A percentile compares a stretch with the other conserved stretches of the same genome.
Conservation (phyloP, 345 rosid genomes). For the Lumnitzera racemosa region DNA sequence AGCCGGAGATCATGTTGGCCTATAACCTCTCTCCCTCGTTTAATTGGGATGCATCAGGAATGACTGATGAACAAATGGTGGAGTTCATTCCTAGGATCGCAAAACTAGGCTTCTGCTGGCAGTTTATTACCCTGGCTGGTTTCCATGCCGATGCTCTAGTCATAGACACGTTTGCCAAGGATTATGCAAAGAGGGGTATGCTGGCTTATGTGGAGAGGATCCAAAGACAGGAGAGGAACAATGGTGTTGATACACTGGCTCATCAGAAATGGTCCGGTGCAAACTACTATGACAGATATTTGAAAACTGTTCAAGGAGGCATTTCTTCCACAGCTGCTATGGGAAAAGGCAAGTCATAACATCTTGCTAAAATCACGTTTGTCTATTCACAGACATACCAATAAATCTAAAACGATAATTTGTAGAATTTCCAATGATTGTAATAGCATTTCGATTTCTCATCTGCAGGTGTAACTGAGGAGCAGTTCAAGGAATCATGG, state of each 20-base stretch:
- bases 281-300: constrained; percentile 79
- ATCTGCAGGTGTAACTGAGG: constrained; percentile 80
- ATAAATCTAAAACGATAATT: not conserved
- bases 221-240: constrained; percentile 91
- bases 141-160: constrained; percentile 94
- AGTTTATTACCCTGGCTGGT: constrained; percentile 89
- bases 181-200: constrained; percentile 83
- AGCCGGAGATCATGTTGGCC: constrained; percentile 80
- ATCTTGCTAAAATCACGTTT: not conserved
- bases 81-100: constrained; percentile 88
- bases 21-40: constrained; percentile 93
- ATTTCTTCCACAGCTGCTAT: constrained; percentile 95
- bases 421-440: not conserved
- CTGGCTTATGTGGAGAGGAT: constrained; percentile 94
- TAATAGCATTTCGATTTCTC: not conserved
- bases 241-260: constrained; percentile 88
- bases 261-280: constrained; percentile 99
- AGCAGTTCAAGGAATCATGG: constrained; percentile 92
- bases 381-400: no score
- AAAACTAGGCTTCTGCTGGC: constrained; percentile 81
- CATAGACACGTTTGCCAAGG: constrained; percentile 72
- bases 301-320: constrained; percentile 90
- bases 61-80: constrained; percentile 74
- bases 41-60: constrained; percentile 95
- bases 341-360: constrained; percentile 68